phyloP scores from a whole-genome alignment of 1,284 basidiomycete species.

The Phellinidium pouzarii region DNA sequence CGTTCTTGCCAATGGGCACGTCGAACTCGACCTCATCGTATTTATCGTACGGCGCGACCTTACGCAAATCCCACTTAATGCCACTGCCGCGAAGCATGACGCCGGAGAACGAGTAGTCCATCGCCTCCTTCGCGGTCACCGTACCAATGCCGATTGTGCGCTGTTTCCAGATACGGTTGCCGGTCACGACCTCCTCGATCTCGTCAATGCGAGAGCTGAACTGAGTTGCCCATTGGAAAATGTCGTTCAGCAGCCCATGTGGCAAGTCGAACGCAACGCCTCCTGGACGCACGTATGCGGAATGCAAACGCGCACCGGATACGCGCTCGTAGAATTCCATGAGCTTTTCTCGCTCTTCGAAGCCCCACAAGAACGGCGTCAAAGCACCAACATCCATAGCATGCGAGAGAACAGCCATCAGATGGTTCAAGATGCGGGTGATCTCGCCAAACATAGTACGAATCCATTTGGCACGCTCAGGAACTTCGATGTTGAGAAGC shows the following conservation, averaged over 20 bases:
- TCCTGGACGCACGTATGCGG: conserved; percentile 97
- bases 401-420: conserved; percentile 97
- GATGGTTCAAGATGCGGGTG: conserved; percentile 92
- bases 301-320: conserved; percentile 94
- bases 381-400: conserved; percentile 97
- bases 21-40: conserved; percentile 99
- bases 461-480: conserved; percentile 99
- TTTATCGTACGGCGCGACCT: conserved; percentile 92
- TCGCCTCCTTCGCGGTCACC: conserved; percentile 88
- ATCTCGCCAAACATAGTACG: conserved; percentile 97
- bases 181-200: conserved; percentile 96
- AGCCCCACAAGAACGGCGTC: conserved; percentile 99
- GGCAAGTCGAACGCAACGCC: conserved; percentile 98
- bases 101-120: conserved; percentile 93
- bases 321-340: conserved; percentile 99
- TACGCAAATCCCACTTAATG: conserved; percentile 92
- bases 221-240: conserved; percentile 97
- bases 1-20: conserved; percentile 92
- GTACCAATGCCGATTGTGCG: conserved; percentile 88
- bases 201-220: conserved; percentile 90
- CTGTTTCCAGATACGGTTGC: conserved; percentile 97
- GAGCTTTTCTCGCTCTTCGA: conserved; percentile 99
- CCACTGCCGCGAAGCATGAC: conserved; percentile 97
- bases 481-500: conserved; percentile 96
- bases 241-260: conserved; percentile 93